These are phyloP conservation scores for Platanus orientalis DNA, from an alignment of 164 flowering plant species.

Conservation along the genomic window DNA sequence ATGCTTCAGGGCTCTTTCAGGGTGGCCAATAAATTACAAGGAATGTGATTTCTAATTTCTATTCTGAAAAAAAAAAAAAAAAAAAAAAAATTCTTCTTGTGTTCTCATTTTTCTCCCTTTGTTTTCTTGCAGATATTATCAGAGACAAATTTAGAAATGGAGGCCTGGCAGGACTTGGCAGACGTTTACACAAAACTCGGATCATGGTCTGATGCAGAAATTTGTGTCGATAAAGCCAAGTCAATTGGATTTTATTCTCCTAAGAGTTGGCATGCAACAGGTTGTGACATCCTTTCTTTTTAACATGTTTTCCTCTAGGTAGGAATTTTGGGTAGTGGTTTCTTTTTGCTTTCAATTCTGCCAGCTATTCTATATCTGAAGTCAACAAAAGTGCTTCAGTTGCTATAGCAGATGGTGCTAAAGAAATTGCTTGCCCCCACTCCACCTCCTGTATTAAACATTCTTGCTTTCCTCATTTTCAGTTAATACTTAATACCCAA, in stretches of 20 bases:
- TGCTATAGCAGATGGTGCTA: too few species aligned
- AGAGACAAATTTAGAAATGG: slow-evolving; percentile 49
- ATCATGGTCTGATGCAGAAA: slow-evolving; percentile 61
- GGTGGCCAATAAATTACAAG: too few species aligned
- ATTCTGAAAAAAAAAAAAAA: too few species aligned
- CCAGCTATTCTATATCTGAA: neutral
- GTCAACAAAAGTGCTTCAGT: too few species aligned
- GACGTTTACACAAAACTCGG: slow-evolving; percentile 52
- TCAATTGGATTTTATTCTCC: slow-evolving; percentile 48
- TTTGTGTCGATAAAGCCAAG: slow-evolving; percentile 71
- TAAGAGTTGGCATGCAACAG: slow-evolving; percentile 74
- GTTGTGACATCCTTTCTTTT: slow-evolving; percentile 25
- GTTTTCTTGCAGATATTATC: slow-evolving; percentile 29
- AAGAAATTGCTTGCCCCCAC: too few species aligned
- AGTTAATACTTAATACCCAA: too few species aligned
- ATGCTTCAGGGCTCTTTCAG: neutral
- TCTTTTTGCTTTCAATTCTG: neutral
- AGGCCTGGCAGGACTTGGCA: slow-evolving; percentile 85
- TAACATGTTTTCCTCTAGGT: neutral
- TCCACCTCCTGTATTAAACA: too few species aligned
- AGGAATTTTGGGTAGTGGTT: neutral
- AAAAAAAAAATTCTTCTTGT: too few species aligned
- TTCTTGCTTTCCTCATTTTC: too few species aligned
- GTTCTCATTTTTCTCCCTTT: neutral
- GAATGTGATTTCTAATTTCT: too few species aligned